Conservation (phyloP, 331 rosid genomes). For the Pyrus hybrid region DNA sequence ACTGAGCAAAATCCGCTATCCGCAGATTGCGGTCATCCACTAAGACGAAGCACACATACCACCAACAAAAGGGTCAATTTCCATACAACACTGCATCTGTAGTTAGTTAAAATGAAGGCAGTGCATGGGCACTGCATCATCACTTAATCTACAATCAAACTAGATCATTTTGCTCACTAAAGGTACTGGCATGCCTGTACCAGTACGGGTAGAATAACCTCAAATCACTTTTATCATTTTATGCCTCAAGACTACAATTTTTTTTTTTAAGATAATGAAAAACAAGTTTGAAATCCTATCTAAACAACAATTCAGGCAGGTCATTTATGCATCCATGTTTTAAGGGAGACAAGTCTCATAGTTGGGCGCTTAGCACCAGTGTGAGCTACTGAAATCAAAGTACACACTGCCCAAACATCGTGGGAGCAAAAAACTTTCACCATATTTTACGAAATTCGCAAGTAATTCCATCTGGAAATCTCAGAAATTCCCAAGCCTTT, state of each 20-base stretch:
- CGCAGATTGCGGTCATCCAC: conserved; percentile 99
- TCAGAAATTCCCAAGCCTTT: conserved; percentile 15
- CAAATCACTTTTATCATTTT: conserved; percentile 8
- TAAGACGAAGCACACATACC: conserved; percentile 99
- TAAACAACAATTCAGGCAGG: conserved; percentile 13
- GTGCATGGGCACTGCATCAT: conserved; percentile 90
- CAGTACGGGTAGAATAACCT: too few relatives aligned
- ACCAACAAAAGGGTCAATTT: conserved; percentile 98
- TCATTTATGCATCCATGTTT: conserved; percentile 15
- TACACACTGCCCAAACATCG: conserved; percentile 11
- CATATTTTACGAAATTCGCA: conserved; percentile 27
- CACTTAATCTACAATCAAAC: conserved; percentile 58
- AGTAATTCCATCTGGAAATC: conserved; percentile 26
- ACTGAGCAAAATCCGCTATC: conserved; percentile 99
- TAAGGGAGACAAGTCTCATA: conserved; percentile 13
- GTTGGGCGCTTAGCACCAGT: conserved; percentile 10
- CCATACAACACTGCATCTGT: conserved; percentile 96
- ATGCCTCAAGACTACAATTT: conserved; percentile 13
- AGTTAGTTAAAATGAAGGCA: conserved; percentile 84
- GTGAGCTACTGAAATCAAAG: conserved; percentile 6
- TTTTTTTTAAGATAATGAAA: neutral
- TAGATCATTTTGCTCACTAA: conserved; percentile 45
- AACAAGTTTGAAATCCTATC: conserved; percentile 9
- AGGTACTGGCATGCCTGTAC: conserved; percentile 34
- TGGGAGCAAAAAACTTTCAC: conserved; percentile 20